Conservation (phyloP, 768 basidiomycete species). For the Suillus hirtellus region DNA sequence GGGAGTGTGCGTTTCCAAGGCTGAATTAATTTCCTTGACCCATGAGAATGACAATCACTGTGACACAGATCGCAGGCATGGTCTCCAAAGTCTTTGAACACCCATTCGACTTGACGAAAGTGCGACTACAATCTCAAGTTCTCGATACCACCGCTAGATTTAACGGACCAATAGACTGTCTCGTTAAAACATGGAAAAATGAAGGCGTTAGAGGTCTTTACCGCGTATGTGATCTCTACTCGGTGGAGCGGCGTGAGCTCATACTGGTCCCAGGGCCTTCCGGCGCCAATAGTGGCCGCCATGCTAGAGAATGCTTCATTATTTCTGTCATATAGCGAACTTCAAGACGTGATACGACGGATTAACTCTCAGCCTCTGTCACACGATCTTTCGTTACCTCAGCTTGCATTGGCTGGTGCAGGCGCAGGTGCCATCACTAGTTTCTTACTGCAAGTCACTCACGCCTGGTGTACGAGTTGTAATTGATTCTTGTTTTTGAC, state of each 20-base stretch:
- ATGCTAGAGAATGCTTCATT: constrained; percentile 90
- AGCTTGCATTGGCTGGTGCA: constrained; percentile 78
- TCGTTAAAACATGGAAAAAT: constrained; percentile 73
- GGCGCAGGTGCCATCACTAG: constrained; percentile 88
- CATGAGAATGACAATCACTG: not conserved
- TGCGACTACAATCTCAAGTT: constrained; percentile 89
- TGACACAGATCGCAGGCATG: constrained; percentile 76
- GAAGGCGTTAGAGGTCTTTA: constrained; percentile 89
- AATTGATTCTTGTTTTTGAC: constrained; percentile 2
- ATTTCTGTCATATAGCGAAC: constrained; percentile 83
- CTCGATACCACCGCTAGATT: constrained; percentile 70
- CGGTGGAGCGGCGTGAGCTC: constrained; percentile 7
- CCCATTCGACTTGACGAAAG: constrained; percentile 95
- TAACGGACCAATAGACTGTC: constrained; percentile 85
- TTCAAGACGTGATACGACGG: constrained; percentile 60
- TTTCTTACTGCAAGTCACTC: constrained; percentile 71
- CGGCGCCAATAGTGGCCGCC: constrained; percentile 87
- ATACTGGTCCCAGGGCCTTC: constrained; percentile 67
- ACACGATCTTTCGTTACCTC: constrained; percentile 56
- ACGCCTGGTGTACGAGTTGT: not conserved
- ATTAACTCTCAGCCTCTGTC: constrained; percentile 34
- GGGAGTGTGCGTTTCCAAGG: constrained; percentile 49
- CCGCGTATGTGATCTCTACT: constrained; percentile 55
- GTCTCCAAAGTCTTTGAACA: constrained; percentile 86
- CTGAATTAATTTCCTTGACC: not conserved